Evolutionary conservation across 2,329 filamentous ascomycete species (phyloP), one percentile per base, ranked within the genome.

Genomic region (Fusarium virguliforme): DNA sequence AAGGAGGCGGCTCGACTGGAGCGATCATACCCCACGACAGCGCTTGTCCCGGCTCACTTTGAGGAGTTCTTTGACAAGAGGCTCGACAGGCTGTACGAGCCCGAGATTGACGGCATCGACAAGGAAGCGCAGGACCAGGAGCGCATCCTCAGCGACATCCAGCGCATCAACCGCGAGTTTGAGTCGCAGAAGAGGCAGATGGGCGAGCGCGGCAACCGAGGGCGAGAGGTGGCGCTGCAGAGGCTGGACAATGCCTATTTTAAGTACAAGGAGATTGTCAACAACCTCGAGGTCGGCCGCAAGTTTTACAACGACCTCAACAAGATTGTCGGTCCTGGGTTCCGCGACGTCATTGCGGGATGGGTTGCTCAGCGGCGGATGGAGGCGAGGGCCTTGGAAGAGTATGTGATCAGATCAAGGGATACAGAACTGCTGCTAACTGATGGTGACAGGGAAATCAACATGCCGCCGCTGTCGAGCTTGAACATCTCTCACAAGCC

Each of bases 251-350:
- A 93, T 70, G 95, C 94, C 1, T 98, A 97, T 79, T 90, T 94
- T 81, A 97, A 95, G 82, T 98, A 98, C 84, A 97, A 97, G 82
- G 95, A 99, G 79, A 94, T 98, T 62, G 90, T 97, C 63, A 93
- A 89, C 71, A 97, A 98, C 77, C 86, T 98, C 3, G 95, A 98
- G 72, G 93, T 92, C 0, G 96, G 94, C 1, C 87, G 95, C 59
- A 98, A 96, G 79, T 99, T 99, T 79, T 99, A 98, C 84, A 99
- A 99, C 74, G 95, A 98, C 77, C 86, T 99, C 5, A 93, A 92
- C 51, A 93, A 92, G 81, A 94, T 98, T 68, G 93, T 97, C 1
- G 91, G 90, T 1, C 84, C 84, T 38, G 87, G 91, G 9, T 98
- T 98, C 79, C 87, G 94, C 18, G 95, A 98, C 73, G 80, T 85